Base-by-base conservation (phyloP, 257 asterid species). In the Ophiorrhiza pumila region DNA sequence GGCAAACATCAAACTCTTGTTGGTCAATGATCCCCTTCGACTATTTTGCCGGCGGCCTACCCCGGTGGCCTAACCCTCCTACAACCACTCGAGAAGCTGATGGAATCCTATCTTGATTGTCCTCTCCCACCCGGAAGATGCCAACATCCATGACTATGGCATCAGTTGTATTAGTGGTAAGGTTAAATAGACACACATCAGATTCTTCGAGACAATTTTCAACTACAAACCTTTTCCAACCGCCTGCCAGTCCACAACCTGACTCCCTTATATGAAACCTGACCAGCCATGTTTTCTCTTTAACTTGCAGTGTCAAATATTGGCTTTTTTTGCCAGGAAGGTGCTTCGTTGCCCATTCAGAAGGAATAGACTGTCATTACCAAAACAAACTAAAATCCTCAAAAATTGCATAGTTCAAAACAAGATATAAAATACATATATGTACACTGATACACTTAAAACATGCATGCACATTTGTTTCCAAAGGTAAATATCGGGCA, bases 211-310 rank as follows among this genome's bases (percentile, higher is more conserved):
- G 73, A 23, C 49, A 69, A 50, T 81, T 85, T 0, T 77, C 84
- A 0, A 71, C 13, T 3, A 67, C 87, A 23, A 83, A 85, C 0
- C 35, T 60, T 59, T 47, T 85, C 90, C 90, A 85, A 29, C 84
- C 87, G 34, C 72, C 53, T 0, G 43, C 34, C 23, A 85, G 66
- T 37, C 81, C 84, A 68, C 83, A 74, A 13, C 82, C 65, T 47
- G 34, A 2, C 45, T 49, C 65, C 68, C 20, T 79, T 14, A 9
- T 42, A 17, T 43, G 18, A 58, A 45, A 79, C 7, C n/a, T 69
- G 22, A 60, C 77, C 14, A 14, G 1, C 83, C 87, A 85, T 37
- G 43, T 41, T 0, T 64, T 79, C 20, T 63, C 81, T 4, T 67
- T 59, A 50, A 53, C 25, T 7, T 73, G 81, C 18, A 83, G 81